Base-by-base conservation (phyloP, 306 rosid species). In the Vigna nakashimae region DNA sequence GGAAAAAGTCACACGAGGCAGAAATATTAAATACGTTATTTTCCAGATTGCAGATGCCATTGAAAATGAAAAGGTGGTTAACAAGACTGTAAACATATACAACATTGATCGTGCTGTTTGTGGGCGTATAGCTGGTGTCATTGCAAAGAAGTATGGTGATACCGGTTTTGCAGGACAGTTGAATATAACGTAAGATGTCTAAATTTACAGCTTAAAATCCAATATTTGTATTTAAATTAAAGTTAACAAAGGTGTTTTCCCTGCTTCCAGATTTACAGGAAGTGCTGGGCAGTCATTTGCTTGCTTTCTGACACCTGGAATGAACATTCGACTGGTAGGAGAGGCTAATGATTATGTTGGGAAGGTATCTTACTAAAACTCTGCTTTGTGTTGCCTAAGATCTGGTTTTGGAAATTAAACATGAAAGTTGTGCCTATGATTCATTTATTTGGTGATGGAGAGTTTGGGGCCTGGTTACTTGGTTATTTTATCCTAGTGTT, bases 281-380 rank as follows among this genome's bases (percentile, higher is more conserved):
- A 95, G 98, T 59, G 98, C 97, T 24, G 98, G 98, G 58, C 98
- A 95, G 87, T 95, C 98, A 68, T 95, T 95, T 87, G 98, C 88
- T 15, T 95, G 98, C 88, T 95, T 95, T 86, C 86, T 95, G 88
- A 95, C 98, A 12, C 98, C 98, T 79, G 98, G 98, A 83, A 95
- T 95, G 98, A 91, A 91, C 82, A 88, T 95, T 83, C 97, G 92
- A 79, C 89, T 95, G 49, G 82, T 95, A 34, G 98, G 98, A 84
- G 98, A 95, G 84, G 92, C 98, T 65, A 95, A 95, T 83, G 98
- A 95, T 87, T 95, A 92, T 79, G 98, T 95, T 45, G 98, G 98
- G 72, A 95, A 95, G 98, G 98, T 95, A 89, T 49, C 48, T 50
- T 28, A 9, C 74, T 30, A 36, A 68, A 17, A 62, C 26, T 73